These are phyloP conservation scores for Combretum micranthum DNA, from an alignment of 345 rosid genomes.

Conservation along the genomic window DNA sequence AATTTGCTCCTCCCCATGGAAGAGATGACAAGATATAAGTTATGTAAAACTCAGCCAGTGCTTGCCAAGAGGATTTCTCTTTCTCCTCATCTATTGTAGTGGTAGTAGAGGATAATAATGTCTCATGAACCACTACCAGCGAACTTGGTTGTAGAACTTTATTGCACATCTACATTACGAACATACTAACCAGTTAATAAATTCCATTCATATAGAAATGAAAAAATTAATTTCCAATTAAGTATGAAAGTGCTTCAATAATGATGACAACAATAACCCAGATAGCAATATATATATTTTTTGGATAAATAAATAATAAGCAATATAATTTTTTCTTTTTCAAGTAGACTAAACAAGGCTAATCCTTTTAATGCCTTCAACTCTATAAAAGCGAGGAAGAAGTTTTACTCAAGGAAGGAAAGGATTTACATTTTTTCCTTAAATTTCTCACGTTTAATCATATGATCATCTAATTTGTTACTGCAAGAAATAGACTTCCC, in stretches of 20 bases:
- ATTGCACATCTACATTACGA: constrained; percentile 68
- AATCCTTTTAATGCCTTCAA: too few relatives aligned
- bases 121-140: constrained; percentile 73
- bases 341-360: too few relatives aligned
- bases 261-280: too few relatives aligned
- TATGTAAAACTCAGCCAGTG: constrained; percentile 87
- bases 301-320: too few relatives aligned
- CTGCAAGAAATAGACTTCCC: too few relatives aligned
- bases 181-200: not conserved
- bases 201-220: not conserved
- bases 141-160: constrained; percentile 92
- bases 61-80: constrained; percentile 97
- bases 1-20: constrained; percentile 98
- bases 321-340: too few relatives aligned
- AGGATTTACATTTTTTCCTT: too few relatives aligned
- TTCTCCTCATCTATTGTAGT: constrained; percentile 95
- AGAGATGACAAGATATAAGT: constrained; percentile 86
- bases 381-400: too few relatives aligned
- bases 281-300: too few relatives aligned
- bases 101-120: constrained; percentile 89
- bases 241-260: not conserved
- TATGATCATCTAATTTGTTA: too few relatives aligned
- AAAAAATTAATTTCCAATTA: not conserved
- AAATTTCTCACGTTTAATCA: too few relatives aligned
- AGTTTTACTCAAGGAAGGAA: too few relatives aligned